Evolutionary conservation across 495 filamentous ascomycete species (phyloP).

Genomic region (Penicillium daleae): DNA sequence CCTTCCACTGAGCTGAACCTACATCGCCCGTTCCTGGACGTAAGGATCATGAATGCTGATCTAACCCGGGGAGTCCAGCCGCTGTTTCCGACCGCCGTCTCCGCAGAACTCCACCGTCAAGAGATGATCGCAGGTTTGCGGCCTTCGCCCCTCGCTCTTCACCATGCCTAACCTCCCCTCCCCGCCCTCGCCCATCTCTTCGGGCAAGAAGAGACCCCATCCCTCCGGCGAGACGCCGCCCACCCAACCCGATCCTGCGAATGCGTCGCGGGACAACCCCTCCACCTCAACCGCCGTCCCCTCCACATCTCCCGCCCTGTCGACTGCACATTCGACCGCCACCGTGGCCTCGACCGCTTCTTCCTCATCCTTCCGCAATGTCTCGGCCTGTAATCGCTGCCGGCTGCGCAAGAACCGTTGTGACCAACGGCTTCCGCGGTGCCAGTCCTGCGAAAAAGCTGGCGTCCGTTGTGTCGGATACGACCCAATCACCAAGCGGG

Average conservation of each 20-base stretch:
- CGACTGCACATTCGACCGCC: constrained; percentile 25
- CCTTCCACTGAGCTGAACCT: constrained; percentile 6
- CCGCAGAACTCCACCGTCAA: constrained; percentile 33
- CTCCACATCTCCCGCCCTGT: constrained; percentile 23
- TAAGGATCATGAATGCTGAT: constrained; percentile 43
- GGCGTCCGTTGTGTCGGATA: constrained; percentile 89
- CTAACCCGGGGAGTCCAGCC: constrained; percentile 23
- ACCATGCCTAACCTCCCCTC: constrained; percentile 47
- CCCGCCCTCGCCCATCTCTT: constrained; percentile 40
- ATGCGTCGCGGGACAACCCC: constrained; percentile 22
- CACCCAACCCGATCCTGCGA: constrained; percentile 25
- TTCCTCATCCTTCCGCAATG: constrained; percentile 80
- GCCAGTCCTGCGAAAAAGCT: constrained; percentile 88
- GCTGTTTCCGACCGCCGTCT: constrained; percentile 35
- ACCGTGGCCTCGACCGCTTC: constrained; percentile 31
- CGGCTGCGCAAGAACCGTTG: constrained; percentile 91
- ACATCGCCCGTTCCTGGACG: constrained; percentile 18
- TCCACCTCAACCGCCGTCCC: constrained; percentile 20
- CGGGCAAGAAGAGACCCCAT: constrained; percentile 49
- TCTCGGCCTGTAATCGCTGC: constrained; percentile 93
- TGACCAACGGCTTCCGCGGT: constrained; percentile 88
- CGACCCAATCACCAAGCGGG: constrained; percentile 92
- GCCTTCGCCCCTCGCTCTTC: constrained; percentile 30
- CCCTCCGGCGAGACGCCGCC: constrained; percentile 30
- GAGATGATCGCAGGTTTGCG: constrained; percentile 45